Conservation (phyloP, 257 asterid genomes). For the Forsythia suspensa region DNA sequence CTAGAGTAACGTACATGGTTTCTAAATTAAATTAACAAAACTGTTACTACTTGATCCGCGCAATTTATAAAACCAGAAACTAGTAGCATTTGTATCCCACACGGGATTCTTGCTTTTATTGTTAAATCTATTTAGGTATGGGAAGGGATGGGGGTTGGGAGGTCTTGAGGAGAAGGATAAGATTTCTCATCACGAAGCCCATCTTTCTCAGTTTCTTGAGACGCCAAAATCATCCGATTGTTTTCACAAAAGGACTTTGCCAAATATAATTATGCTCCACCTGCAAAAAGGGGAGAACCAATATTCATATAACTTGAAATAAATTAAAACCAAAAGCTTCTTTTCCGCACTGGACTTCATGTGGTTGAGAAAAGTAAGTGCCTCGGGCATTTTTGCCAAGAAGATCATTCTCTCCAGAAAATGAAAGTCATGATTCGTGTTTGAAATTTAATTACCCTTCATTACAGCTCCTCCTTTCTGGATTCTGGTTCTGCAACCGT, state of each 20-base stretch:
- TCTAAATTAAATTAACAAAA: no score
- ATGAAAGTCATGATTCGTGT: neutral
- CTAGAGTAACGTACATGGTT: no score
- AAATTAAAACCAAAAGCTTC: neutral
- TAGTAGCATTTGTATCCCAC: neutral
- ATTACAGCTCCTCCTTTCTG: conserved; percentile 67
- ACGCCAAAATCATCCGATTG: neutral
- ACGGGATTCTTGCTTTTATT: neutral
- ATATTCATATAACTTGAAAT: neutral
- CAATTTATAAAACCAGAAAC: neutral
- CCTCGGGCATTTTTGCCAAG: no score
- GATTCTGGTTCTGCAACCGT: conserved; percentile 37
- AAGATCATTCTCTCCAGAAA: no score
- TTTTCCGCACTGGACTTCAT: neutral
- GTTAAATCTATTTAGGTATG: neutral
- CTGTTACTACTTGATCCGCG: no score
- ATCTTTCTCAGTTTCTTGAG: neutral
- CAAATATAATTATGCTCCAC: neutral
- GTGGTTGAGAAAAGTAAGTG: neutral
- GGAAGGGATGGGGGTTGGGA: neutral
- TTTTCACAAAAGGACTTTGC: neutral
- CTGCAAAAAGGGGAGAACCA: neutral
- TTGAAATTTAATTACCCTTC: conserved; percentile 28
- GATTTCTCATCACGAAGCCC: neutral
- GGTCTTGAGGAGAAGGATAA: neutral